These are phyloP conservation scores for Apodospora peruviana DNA, from an alignment of 495 filamentous ascomycete genomes.

Conservation along the genomic window DNA sequence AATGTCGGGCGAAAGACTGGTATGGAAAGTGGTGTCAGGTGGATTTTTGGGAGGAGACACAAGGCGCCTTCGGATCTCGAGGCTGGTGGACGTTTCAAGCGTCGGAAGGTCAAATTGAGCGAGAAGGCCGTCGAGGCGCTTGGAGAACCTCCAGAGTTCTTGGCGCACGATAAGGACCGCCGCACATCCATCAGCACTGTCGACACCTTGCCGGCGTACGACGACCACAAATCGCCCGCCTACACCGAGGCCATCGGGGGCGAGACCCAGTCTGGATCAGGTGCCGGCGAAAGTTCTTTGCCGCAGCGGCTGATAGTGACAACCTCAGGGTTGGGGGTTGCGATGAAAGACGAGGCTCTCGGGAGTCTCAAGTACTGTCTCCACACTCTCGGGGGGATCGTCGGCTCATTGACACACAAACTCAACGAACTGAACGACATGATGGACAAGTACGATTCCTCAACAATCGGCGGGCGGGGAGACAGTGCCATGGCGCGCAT, in stretches of 20 bases:
- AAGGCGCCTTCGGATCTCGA: constrained; percentile 35
- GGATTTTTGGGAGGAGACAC: constrained; percentile 55
- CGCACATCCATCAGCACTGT: constrained; percentile 45
- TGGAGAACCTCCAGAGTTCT: background rate
- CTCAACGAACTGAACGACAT: background rate
- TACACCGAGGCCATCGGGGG: constrained; percentile 51
- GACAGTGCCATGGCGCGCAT: constrained; percentile 50
- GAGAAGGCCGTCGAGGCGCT: constrained; percentile 4
- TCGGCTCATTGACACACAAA: background rate
- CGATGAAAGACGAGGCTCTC: constrained; percentile 67
- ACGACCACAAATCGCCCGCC: constrained; percentile 64
- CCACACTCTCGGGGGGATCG: background rate
- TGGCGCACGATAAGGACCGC: constrained; percentile 24
- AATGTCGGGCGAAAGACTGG: constrained; percentile 75
- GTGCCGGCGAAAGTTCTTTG: constrained; percentile 18
- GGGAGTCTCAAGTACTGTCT: background rate
- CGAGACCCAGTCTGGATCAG: constrained; percentile 10
- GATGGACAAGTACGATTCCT: background rate
- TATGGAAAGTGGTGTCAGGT: constrained; percentile 73
- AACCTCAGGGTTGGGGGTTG: constrained; percentile 77
- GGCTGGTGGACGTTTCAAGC: constrained; percentile 49
- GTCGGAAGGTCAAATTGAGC: constrained; percentile 42
- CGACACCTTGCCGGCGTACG: constrained; percentile 74
- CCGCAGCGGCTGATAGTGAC: constrained; percentile 68
- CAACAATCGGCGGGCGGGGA: background rate